A percentile compares a stretch with the other conserved stretches of the same genome.
phyloP scores from a whole-genome alignment of 2,329 filamentous ascomycete species.

The Xylaria sp. region DNA sequence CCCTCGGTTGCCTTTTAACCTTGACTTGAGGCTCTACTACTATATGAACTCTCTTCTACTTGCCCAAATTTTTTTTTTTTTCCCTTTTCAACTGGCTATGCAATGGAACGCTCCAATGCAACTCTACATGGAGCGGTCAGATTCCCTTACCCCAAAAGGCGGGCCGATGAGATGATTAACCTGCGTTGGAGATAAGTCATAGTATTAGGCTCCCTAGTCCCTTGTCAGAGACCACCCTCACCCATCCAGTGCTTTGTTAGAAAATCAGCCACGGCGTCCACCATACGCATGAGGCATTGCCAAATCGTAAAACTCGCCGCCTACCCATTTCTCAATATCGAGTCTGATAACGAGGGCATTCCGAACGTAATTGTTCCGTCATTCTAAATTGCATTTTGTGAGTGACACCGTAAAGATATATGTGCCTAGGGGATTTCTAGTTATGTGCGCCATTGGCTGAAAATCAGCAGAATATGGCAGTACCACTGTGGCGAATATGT shows the following conservation, averaged over 20 bases:
- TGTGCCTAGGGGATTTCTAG: no score
- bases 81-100: conserved; percentile 7
- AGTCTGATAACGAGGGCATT: neutral
- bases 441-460: neutral
- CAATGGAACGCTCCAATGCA: conserved; percentile 29
- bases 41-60: conserved; percentile 10
- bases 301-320: neutral
- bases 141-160: conserved; percentile 36
- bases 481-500: neutral
- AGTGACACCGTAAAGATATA: neutral
- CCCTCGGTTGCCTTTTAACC: neutral
- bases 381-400: neutral
- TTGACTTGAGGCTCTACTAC: conserved; percentile 32
- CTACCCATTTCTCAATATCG: neutral
- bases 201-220: neutral
- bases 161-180: conserved; percentile 16
- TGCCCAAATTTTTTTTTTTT: conserved; percentile 1
- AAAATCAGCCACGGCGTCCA: conserved; percentile 3
- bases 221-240: conserved; percentile 14
- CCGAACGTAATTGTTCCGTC: neutral
- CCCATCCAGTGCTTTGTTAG: conserved; percentile 13
- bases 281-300: conserved; percentile 7
- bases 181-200: conserved; percentile 8
- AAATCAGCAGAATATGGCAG: neutral
- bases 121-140: conserved; percentile 32